phyloP scores from a whole-genome alignment of 1,284 basidiomycete species.

The Ustanciosporium gigantosporum region DNA sequence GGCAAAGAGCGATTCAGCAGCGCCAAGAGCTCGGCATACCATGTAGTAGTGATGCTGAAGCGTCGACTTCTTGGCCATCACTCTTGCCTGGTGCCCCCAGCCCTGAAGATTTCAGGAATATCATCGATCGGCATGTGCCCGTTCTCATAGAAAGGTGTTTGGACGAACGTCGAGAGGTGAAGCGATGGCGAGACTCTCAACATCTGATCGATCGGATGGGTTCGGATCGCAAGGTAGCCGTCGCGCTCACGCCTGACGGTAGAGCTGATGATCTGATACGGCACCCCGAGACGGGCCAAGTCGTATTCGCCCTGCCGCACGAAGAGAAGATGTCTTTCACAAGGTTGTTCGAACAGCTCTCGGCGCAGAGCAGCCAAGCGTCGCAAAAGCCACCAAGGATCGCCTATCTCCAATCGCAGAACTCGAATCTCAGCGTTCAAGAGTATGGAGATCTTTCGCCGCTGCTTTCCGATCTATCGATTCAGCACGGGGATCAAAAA shows the following conservation, averaged over 20 bases:
- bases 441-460: conserved; percentile 46
- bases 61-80: conserved; percentile 5
- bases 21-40: conserved; percentile 19
- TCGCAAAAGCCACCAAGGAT: conserved; percentile 1
- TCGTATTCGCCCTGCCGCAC: conserved; percentile 49
- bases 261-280: conserved; percentile 45
- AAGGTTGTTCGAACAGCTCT: conserved; percentile 20
- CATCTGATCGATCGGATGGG: conserved; percentile 41
- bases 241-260: conserved; percentile 52
- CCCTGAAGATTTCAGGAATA: conserved; percentile 1
- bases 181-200: conserved; percentile 35
- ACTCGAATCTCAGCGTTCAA: conserved; percentile 43
- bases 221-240: conserved; percentile 15
- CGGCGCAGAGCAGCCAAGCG: conserved; percentile 2
- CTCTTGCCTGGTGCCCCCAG: conserved; percentile 11
- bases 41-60: not conserved
- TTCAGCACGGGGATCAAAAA: not conserved
- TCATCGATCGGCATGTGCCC: conserved; percentile 31
- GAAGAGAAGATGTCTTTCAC: conserved; percentile 32
- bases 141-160: conserved; percentile 32
- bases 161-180: conserved; percentile 6
- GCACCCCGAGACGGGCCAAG: conserved; percentile 4
- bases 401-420: conserved; percentile 53
- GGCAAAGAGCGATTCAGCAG: conserved; percentile 8
- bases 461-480: conserved; percentile 29